These are phyloP conservation scores for Phoma sp. DNA, from an alignment of 2,329 filamentous ascomycete genomes.

Conservation along the genomic window DNA sequence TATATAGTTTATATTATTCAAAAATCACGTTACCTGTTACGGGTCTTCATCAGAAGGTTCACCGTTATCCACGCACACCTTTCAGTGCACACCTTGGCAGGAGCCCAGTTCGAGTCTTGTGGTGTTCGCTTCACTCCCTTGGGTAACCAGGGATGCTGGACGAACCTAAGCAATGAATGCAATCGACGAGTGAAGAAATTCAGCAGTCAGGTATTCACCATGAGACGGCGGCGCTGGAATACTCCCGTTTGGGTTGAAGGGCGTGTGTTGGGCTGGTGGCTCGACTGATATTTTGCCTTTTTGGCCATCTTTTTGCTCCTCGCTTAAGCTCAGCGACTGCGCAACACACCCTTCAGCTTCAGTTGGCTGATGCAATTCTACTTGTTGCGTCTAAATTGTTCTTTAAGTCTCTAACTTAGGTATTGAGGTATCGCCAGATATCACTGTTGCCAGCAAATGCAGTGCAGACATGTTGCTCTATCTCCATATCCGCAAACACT, in stretches of 20 bases:
- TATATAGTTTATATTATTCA: slow-evolving; percentile 11
- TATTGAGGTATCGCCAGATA: no score
- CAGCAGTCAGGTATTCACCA: slow-evolving; percentile 51
- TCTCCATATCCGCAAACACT: no score
- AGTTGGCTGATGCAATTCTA: no score
- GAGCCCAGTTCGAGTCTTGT: slow-evolving; percentile 53
- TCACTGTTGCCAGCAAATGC: no score
- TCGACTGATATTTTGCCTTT: slow-evolving; percentile 43
- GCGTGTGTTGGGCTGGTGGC: slow-evolving; percentile 43
- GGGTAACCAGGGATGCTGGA: slow-evolving; percentile 52
- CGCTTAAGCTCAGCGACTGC: background rate
- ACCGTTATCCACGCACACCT: slow-evolving; percentile 42
- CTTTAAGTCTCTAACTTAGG: no score
- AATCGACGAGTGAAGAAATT: slow-evolving; percentile 52
- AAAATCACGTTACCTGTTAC: slow-evolving; percentile 38
- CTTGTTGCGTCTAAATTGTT: no score
- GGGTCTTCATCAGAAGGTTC: slow-evolving; percentile 46
- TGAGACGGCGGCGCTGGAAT: slow-evolving; percentile 51
- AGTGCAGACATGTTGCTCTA: no score
- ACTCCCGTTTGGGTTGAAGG: slow-evolving; percentile 48
- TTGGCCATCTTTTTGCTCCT: slow-evolving; percentile 12
- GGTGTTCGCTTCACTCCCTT: slow-evolving; percentile 49
- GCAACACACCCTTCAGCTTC: no score
- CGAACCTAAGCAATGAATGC: slow-evolving; percentile 52
- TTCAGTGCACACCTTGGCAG: slow-evolving; percentile 41